phyloP scores from a whole-genome alignment of 192 early-diverging fungal species.

The Coemansia sp. region DNA sequence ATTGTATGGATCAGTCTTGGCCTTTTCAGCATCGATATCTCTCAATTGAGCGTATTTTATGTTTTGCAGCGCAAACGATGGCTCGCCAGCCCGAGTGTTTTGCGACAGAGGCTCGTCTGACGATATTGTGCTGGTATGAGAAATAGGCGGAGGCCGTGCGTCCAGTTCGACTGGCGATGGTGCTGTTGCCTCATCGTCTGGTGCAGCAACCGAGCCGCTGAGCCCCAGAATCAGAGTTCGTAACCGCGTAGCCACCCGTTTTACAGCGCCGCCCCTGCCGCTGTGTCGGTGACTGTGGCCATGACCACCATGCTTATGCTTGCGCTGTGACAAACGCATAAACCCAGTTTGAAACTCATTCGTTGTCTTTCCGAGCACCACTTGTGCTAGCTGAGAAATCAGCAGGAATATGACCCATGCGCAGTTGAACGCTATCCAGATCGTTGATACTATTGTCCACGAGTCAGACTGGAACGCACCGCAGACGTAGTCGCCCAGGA shows the following conservation, averaged over 20 bases:
- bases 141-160: conserved; percentile 36
- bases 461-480: conserved; percentile 73
- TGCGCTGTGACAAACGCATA: conserved; percentile 23
- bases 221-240: conserved; percentile 31
- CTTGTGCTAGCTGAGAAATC: conserved; percentile 73
- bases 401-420: conserved; percentile 83
- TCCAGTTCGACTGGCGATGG: conserved; percentile 19
- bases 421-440: conserved; percentile 78
- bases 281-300: conserved; percentile 15
- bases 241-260: conserved; percentile 22
- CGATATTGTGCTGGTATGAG: conserved; percentile 24
- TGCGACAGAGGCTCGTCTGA: conserved; percentile 36
- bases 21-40: conserved; percentile 15
- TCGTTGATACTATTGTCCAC: conserved; percentile 64
- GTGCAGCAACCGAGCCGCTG: conserved; percentile 25
- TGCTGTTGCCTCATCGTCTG: conserved; percentile 15
- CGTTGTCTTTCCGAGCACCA: conserved; percentile 78
- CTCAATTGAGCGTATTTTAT: conserved; percentile 23
- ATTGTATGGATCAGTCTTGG: conserved; percentile 70
- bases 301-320: conserved; percentile 21
- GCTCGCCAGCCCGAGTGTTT: conserved; percentile 16
- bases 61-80: conserved; percentile 29
- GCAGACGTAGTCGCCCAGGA: conserved; percentile 64
- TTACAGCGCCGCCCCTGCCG: conserved; percentile 8
- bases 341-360: conserved; percentile 88